These are phyloP conservation scores for Leucosporidium yakuticum DNA, from an alignment of 768 basidiomycete genomes.

Conservation along the genomic window DNA sequence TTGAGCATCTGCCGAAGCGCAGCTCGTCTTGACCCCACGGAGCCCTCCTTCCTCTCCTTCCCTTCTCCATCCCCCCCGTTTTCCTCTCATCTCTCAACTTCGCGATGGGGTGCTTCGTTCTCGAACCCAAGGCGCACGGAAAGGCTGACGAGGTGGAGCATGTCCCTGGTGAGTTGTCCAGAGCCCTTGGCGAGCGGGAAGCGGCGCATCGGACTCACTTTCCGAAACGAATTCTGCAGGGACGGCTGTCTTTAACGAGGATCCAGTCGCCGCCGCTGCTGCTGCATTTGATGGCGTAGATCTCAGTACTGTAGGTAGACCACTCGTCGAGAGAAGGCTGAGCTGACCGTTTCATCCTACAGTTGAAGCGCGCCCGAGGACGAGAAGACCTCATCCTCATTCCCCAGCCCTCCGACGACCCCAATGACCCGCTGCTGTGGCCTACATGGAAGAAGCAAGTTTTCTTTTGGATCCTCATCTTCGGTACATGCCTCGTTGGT, in stretches of 20 bases:
- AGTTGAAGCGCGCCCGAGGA: neutral
- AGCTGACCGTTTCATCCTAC: no score
- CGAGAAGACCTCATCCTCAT: constrained; percentile 44
- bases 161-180: neutral
- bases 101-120: neutral
- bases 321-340: no score
- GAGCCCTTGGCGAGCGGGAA: neutral
- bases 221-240: neutral
- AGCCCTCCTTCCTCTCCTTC: neutral
- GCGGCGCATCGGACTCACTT: neutral
- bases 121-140: neutral
- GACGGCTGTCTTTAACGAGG: constrained; percentile 20
- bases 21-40: neutral
- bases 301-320: neutral
- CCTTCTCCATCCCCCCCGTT: neutral
- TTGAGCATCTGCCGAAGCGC: neutral
- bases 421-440: constrained; percentile 38
- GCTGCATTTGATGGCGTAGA: constrained; percentile 32
- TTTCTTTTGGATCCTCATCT: constrained; percentile 7
- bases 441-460: constrained; percentile 33
- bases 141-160: neutral
- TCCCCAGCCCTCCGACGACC: constrained; percentile 44
- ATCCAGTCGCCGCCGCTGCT: constrained; percentile 29
- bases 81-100: neutral
- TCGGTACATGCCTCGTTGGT: constrained; percentile 32